Conservation (phyloP, 164 flowering plant species). For the Vitis amurensis region DNA sequence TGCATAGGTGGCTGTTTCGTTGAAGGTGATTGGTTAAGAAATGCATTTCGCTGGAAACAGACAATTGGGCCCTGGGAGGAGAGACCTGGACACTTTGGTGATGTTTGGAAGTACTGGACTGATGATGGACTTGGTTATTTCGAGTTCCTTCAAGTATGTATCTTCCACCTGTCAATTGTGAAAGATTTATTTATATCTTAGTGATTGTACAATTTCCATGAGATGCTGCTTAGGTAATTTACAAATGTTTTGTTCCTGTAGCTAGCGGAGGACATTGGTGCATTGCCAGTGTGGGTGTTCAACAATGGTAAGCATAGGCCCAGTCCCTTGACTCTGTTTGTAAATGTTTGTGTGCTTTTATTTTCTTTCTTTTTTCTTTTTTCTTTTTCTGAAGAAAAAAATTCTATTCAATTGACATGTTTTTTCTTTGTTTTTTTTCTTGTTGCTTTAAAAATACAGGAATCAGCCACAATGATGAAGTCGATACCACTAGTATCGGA, state of each 20-base stretch:
- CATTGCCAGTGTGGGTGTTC: conserved; percentile 87
- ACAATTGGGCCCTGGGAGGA: conserved; percentile 93
- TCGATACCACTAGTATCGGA: conserved; percentile 50
- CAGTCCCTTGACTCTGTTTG: neutral
- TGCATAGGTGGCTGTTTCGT: conserved; percentile 85
- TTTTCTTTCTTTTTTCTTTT: neutral
- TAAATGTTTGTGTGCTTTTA: too few relatives aligned
- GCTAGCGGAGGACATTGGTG: conserved; percentile 87
- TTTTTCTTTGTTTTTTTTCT: conserved; percentile 4
- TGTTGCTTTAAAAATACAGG: conserved; percentile 41
- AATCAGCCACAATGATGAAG: conserved; percentile 79
- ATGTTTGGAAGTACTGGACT: conserved; percentile 96
- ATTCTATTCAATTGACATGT: too few relatives aligned
- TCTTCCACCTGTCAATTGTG: neutral
- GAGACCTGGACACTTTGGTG: conserved; percentile 95
- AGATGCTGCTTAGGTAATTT: neutral
- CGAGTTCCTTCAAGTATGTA: conserved; percentile 87
- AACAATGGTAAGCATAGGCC: conserved; percentile 64
- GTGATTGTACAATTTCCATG: neutral
- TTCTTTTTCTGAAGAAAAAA: neutral
- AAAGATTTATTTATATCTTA: neutral
- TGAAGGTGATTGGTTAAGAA: conserved; percentile 89
- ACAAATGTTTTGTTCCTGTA: conserved; percentile 24
- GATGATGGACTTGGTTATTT: conserved; percentile 94
- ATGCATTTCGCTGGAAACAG: conserved; percentile 94